Base-by-base conservation (phyloP, 2,329 filamentous ascomycete genomes). In the Aspergillus novoparasiticus region DNA sequence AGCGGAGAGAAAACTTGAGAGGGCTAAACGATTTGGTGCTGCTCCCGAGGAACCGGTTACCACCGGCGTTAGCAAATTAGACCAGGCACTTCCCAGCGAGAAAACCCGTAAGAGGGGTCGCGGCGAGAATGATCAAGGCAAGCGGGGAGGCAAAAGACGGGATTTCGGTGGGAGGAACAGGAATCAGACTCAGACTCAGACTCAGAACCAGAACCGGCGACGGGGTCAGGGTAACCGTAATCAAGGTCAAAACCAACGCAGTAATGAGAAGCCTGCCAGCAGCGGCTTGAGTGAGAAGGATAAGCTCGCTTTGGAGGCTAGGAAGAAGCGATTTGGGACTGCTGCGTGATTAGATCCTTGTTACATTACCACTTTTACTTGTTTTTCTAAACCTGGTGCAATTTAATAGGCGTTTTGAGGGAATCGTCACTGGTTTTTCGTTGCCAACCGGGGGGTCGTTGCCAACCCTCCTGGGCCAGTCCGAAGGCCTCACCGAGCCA, bases 21-120 rank as follows among this genome's bases (percentile, higher is more conserved):
- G 82, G 32, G 81, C 81, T 4, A 82, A 83, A 71, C 77, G 80
- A 19, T 84, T 84, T 59, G 80, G 79, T 19, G 74, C 76, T 4
- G 72, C 66, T 3, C 72, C 62, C 50, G 73, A 67, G 48, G 66
- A 53, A 10, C 50, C 63, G 41, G 45, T 66, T 14, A 67, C 61
- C 32, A 69, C 69, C 5, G 74, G 69, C 55, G 74, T 79, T n/a
- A 81, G 76, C 66, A 77, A 76, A 21, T 68, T 84, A 61, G 82
- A 84, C 63, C 75, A 82, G 64, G 79, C 82, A 26, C 74, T 84
- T 50, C 75, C 81, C 5, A 69, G 72, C 34, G 80, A 83, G 62
- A 72, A 73, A 36, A 68, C 76, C 54, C 76, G 78, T 65, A 81
- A 82, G 74, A 73, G 80, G 58, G 72, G 74, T 48, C 78, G 77